Evolutionary conservation across 2,329 filamentous ascomycete species (phyloP), one percentile per base, ranked within the genome.

Genomic region (Huntiella omanensis): DNA sequence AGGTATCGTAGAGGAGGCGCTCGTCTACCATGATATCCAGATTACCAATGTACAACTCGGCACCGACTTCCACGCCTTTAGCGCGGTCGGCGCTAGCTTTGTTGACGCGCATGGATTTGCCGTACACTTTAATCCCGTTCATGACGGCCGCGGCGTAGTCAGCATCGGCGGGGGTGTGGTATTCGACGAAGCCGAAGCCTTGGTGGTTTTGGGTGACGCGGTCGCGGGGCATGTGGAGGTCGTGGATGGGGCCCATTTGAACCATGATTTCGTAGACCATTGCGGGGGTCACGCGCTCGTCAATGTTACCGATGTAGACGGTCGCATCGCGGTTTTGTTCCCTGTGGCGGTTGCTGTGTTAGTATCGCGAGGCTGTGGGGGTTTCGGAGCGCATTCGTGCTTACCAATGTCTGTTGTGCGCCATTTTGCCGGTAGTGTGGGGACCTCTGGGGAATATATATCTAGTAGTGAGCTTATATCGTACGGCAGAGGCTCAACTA

Each of bases 131-230:
- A 54, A 96, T 80, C 59, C 88, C 84, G 65, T 96, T 96, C 82
- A 96, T 92, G 54, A 95, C 84, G 59, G 88, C 81, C 55, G 86
- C 83, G 16, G 91, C 88, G 66, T 98, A 98, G 60, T 96, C 91
- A 56, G 91, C 91, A 62, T 95, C 91, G 57, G 86, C 79, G 60
- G 94, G 86, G 54, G 82, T 87, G 58, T 86, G 88, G 63, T 95
- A 98, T 64, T 98, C 91, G 63, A 98, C 91, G 64, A 98, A 98
- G 56, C 91, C 91, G 69, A 95, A 98, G 55, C 91, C 91, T 64
- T 96, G 91, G 62, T 98, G 91, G 48, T 80, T 81, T 59, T 95
- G 86, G 40, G 91, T 95, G 55, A 98, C 91, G 61, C 91, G 84
- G 63, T 98, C 91, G 69, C 95, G 94, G 47, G 91, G 91, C 59